Percentiles rank a stretch among this genome's conserved stretches.
Conservation (phyloP, 768 basidiomycete genomes). For the Pisolithus albus region DNA sequence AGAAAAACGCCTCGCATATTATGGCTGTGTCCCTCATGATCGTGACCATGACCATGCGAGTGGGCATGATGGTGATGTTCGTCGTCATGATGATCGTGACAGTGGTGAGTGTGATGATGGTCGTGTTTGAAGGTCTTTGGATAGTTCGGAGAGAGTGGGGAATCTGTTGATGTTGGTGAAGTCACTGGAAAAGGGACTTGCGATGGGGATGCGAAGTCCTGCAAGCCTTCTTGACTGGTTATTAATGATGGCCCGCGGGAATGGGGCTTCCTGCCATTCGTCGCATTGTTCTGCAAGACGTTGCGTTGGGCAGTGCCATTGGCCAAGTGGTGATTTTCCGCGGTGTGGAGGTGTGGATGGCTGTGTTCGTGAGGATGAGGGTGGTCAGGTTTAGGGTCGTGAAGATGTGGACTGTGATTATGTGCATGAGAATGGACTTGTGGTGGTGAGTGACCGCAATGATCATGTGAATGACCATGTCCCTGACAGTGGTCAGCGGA, state of each 20-base stretch:
- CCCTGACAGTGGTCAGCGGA: constrained; percentile 6
- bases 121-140: constrained; percentile 43
- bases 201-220: constrained; percentile 12
- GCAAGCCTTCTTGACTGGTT: constrained; percentile 23
- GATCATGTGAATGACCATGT: constrained; percentile 40
- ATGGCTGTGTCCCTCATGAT: constrained; percentile 85
- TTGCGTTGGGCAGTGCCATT: constrained; percentile 5
- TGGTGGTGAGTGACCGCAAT: constrained; percentile 29
- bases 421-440: constrained; percentile 30
- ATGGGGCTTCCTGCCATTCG: constrained; percentile 29
- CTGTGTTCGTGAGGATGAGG: constrained; percentile 20
- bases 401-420: constrained; percentile 11
- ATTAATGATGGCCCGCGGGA: constrained; percentile 37
- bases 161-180: constrained; percentile 24
- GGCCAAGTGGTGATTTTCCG: constrained; percentile 3
- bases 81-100: constrained; percentile 13
- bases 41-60: constrained; percentile 44
- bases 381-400: constrained; percentile 22
- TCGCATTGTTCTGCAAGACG: constrained; percentile 4
- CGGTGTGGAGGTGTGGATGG: background rate
- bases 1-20: constrained; percentile 99
- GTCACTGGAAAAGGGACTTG: constrained; percentile 22
- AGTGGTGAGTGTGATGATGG: constrained; percentile 31
- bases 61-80: constrained; percentile 42
- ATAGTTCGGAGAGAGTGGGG: constrained; percentile 64